Evolutionary conservation across 352 stramenopile genomes (phyloP), one percentile per base, ranked within the genome.

Genomic region (Elongisporangium anandrum): DNA sequence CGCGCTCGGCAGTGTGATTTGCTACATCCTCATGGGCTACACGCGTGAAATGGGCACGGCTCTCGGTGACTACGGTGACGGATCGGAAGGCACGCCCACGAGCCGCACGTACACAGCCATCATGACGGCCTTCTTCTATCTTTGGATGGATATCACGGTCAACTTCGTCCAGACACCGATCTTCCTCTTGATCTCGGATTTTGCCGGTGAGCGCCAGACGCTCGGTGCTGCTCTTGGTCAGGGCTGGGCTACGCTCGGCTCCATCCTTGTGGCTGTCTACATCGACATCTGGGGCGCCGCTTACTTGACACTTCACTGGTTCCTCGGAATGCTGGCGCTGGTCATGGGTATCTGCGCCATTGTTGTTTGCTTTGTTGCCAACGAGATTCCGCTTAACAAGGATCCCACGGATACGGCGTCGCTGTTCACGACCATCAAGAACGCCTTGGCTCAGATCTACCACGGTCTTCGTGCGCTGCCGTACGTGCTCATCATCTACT

Each of bases 91-190:
- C 9, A 64, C 69, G 53, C 39, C 57, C n/a, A 79, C 63, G 12
- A 64, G 70, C 45, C 78, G 70, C 41, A 73, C 60, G 10, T 88
- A 69, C 68, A 88, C 78, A 2, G 61, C 70, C 8, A 41, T 79
- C 19, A 69, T 88, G 20, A 82, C 67, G 1, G 68, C 85, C n/a
- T 57, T 84, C 47, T 84, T 82, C 57, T 85, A 88, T 70, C 57
- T 72, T 3, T 85, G 75, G 75, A 88, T 88, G 78, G 78, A 86
- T 51, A 65, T 88, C 20, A 77, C 69, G 21, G 65, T 85, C 49
- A 85, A 88, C 57, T 24, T 88, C n/a, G 71, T 75, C 3, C 68
- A 78, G 55, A 79, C 65, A 1, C 75, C 75, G 17, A 69, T 65
- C 16, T 64, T 77, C 55, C 26, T 88, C 45, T 24, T 88, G 15